A percentile compares a stretch with the other conserved stretches of the same genome.
phyloP scores from a whole-genome alignment of 2,329 filamentous ascomycete species.

The Hirsutella rhossiliensis region DNA sequence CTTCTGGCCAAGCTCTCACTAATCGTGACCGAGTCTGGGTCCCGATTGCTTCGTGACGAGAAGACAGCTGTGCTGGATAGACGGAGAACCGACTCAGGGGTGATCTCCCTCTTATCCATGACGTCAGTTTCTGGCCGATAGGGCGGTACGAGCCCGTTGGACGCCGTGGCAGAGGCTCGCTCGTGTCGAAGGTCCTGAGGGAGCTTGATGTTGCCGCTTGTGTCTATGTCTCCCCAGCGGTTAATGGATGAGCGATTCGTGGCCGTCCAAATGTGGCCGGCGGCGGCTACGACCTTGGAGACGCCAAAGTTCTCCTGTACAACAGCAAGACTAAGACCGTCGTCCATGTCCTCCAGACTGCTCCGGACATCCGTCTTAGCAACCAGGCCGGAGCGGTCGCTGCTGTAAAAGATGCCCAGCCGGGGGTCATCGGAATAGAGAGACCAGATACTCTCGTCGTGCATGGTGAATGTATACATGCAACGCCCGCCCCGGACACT shows the following conservation, averaged over 20 bases:
- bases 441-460: constrained; percentile 96
- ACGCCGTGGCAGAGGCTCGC: constrained; percentile 31
- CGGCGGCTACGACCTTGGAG: constrained; percentile 53
- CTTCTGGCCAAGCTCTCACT: constrained; percentile 30
- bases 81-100: constrained; percentile 64
- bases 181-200: constrained; percentile 40
- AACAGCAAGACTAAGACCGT: constrained; percentile 81
- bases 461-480: constrained; percentile 98
- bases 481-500: constrained; percentile 89
- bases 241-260: constrained; percentile 88
- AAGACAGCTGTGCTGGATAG: constrained; percentile 78
- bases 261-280: constrained; percentile 78
- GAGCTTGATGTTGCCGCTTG: constrained; percentile 56
- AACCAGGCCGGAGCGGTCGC: constrained; percentile 83
- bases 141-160: constrained; percentile 20
- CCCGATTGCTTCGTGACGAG: constrained; percentile 41
- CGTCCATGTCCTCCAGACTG: constrained; percentile 57
- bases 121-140: constrained; percentile 21
- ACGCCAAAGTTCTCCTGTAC: constrained; percentile 85
- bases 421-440: constrained; percentile 80
- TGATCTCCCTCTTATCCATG: constrained; percentile 50
- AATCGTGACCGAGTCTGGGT: constrained; percentile 42
- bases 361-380: constrained; percentile 87
- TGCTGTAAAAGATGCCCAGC: constrained; percentile 86
- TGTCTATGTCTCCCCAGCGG: constrained; percentile 80